Base-by-base conservation (phyloP, 306 rosid genomes). In the Trichosanthes cucumerina region DNA sequence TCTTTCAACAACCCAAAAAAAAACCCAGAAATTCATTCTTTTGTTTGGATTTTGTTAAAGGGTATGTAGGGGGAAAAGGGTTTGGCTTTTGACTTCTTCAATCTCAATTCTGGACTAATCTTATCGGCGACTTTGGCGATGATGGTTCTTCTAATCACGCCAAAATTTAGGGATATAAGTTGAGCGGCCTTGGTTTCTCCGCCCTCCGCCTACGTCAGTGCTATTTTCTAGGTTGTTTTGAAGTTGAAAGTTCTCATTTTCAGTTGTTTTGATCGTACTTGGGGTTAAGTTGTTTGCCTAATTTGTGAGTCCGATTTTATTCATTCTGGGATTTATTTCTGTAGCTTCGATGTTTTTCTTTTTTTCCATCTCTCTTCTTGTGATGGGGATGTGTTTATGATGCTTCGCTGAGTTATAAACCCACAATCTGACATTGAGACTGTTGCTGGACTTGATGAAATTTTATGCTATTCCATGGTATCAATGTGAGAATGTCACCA, bases 31-130 rank as follows among this genome's bases (percentile, higher is more conserved):
- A 28, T 28, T 43, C 57, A 7, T 43, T 16, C 36, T 9, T 64
- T 36, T 58, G 10, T 56, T 62, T 63, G 26, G 57, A 38, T 77
- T 77, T 43, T 77, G 41, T 53, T 43, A 33, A 68, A 54, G 77
- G n/a, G 50, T 56, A 24, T 39, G 11, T 76, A 58, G 6, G 44
- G 63, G 31, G 12, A 5, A 74, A 76, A 57, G 36, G 76, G 64
- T 75, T 76, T 50, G 65, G 59, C 58, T 65, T 34, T 50, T 76
- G 56, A 44, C 76, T 76, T 54, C 70, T 76, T 9, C 84, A 41
- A 65, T 76, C 70, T 49, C 12, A 54, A 65, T 19, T 53, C 18
- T 78, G 73, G 18, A 74, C 58, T 49, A 12, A 52, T 52, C 47
- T 52, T 74, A 52, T 74, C 62, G 78, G 78, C 12, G 38, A 71